These are phyloP conservation scores for Tricholoma matsutake DNA, from an alignment of 768 basidiomycete genomes.

Conservation along the genomic window DNA sequence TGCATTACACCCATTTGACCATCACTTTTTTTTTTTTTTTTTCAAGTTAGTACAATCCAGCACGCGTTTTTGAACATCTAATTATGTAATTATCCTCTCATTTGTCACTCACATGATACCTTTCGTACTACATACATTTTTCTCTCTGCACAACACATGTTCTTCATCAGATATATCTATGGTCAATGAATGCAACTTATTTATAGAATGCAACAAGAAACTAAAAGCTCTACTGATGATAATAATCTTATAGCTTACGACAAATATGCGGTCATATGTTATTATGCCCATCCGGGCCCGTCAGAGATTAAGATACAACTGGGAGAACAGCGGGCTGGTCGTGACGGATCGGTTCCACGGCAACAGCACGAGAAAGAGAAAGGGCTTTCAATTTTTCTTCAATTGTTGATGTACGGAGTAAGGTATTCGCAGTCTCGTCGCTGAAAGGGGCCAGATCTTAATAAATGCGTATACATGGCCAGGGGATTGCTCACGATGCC, in stretches of 20 bases:
- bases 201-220: too few relatives aligned
- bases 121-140: slow-evolving; percentile 4
- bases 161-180: not conserved
- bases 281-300: not conserved
- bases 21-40: slow-evolving; percentile 7
- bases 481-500: not conserved
- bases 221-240: too few relatives aligned
- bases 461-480: not conserved
- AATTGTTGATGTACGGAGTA: not conserved
- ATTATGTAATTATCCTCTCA: slow-evolving; percentile 17
- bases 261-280: not conserved
- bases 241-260: not conserved
- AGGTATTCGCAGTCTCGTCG: not conserved
- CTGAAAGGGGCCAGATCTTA: not conserved
- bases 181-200: too few relatives aligned
- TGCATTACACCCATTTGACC: slow-evolving; percentile 10
- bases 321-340: not conserved
- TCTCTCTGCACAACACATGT: not conserved
- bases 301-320: not conserved
- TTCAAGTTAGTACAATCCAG: slow-evolving; percentile 11
- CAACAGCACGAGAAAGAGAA: not conserved
- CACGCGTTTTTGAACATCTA: slow-evolving; percentile 11
- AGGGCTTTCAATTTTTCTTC: not conserved
- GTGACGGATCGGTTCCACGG: not conserved
- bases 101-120: slow-evolving; percentile 17